A percentile compares a stretch with the other conserved stretches of the same genome.
phyloP scores from a whole-genome alignment of 257 asterid genomes.

The Penstemon davidsonii region DNA sequence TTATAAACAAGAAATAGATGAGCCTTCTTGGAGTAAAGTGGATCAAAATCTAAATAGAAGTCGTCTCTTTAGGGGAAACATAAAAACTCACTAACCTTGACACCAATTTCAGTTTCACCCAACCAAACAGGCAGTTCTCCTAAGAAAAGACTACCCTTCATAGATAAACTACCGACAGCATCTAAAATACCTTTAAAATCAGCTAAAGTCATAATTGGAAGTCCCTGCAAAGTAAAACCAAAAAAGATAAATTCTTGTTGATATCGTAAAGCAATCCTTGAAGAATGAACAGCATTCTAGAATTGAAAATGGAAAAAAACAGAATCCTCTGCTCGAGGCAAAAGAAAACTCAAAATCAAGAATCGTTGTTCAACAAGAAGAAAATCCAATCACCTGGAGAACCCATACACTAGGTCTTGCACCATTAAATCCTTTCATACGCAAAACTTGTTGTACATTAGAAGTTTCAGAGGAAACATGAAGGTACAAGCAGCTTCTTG shows the following conservation, averaged over 20 bases:
- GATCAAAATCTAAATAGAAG: slow-evolving; percentile 13
- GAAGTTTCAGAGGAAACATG: slow-evolving; percentile 66
- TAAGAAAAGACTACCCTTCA: slow-evolving; percentile 61
- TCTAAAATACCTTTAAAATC: slow-evolving; percentile 51
- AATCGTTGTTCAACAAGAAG: neutral
- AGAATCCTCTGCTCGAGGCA: neutral
- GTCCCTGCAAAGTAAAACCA: slow-evolving; percentile 49
- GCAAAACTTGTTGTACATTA: slow-evolving; percentile 53
- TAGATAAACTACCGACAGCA: slow-evolving; percentile 51
- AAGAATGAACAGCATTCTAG: neutral
- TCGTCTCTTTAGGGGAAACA: slow-evolving; percentile 3
- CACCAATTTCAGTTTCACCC: slow-evolving; percentile 47
- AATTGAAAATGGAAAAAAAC: neutral
- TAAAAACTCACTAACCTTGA: slow-evolving; percentile 41
- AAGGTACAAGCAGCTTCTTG: slow-evolving; percentile 62
- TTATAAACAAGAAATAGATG: slow-evolving; percentile 18
- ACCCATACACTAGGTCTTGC: slow-evolving; percentile 78
- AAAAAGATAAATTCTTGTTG: neutral
- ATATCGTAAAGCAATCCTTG: neutral
- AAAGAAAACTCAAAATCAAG: neutral
- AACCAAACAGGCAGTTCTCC: slow-evolving; percentile 75
- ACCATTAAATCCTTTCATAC: slow-evolving; percentile 67
- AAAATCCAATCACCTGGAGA: slow-evolving; percentile 56
- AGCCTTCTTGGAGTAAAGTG: neutral
- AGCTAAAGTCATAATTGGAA: slow-evolving; percentile 55